These are phyloP conservation scores for Microdochium bolleyi DNA, from an alignment of 2,329 filamentous ascomycete genomes.

Conservation along the genomic window DNA sequence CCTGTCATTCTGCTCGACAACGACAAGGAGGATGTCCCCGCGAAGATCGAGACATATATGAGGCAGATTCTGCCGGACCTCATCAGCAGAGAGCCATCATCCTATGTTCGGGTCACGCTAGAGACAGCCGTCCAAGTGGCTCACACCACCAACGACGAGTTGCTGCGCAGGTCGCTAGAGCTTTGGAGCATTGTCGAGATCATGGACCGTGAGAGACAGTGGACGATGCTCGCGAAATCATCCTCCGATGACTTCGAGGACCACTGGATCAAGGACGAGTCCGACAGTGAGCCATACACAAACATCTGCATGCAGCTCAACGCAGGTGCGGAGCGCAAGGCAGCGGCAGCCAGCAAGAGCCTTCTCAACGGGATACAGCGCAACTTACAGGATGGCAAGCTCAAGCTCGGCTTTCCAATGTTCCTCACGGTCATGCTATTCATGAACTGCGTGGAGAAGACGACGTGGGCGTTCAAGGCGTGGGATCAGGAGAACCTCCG, in stretches of 20 bases:
- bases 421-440: constrained; percentile 55
- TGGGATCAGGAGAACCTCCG: constrained; percentile 57
- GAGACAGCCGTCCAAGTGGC: constrained; percentile 39
- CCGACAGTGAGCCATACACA: constrained; percentile 48
- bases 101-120: constrained; percentile 51
- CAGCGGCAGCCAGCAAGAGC: constrained; percentile 48
- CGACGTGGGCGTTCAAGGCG: constrained; percentile 60
- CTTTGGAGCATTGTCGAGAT: constrained; percentile 59
- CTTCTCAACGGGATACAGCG: constrained; percentile 55
- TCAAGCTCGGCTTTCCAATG: constrained; percentile 50
- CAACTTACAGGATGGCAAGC: constrained; percentile 52
- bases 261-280: constrained; percentile 42
- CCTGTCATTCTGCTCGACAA: constrained; percentile 50
- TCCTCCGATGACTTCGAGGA: constrained; percentile 29
- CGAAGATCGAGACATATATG: constrained; percentile 53
- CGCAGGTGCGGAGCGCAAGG: constrained; percentile 56
- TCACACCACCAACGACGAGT: constrained; percentile 39
- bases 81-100: constrained; percentile 50
- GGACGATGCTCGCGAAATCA: constrained; percentile 45
- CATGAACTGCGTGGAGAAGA: constrained; percentile 59
- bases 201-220: constrained; percentile 55
- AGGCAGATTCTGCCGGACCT: constrained; percentile 48
- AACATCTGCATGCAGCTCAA: constrained; percentile 58
- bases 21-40: constrained; percentile 51
- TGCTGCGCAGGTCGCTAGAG: constrained; percentile 51